Evolutionary conservation across 345 rosid species (phyloP).

Genomic region (Mangifera indica): DNA sequence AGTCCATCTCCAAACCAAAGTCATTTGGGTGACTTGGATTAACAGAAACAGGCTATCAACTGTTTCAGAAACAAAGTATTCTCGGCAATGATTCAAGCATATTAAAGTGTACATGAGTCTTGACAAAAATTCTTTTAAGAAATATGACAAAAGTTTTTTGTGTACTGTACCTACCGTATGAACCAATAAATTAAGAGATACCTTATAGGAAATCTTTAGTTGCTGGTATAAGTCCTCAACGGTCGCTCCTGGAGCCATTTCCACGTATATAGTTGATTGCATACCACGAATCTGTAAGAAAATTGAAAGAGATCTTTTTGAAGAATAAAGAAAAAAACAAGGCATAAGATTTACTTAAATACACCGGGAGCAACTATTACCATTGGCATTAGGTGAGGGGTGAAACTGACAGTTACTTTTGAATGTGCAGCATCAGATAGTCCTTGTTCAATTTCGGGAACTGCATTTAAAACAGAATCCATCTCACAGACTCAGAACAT

Average conservation of each 20-base stretch:
- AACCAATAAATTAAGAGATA: slow-evolving; percentile 20
- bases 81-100: background rate
- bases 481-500: slow-evolving; percentile 8
- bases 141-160: background rate
- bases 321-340: slow-evolving; percentile 9
- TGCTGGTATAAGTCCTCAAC: slow-evolving; percentile 62
- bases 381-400: slow-evolving; percentile 99
- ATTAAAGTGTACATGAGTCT: background rate
- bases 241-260: slow-evolving; percentile 68
- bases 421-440: slow-evolving; percentile 68
- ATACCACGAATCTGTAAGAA: slow-evolving; percentile 79
- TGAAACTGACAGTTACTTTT: slow-evolving; percentile 84
- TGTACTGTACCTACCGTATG: background rate
- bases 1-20: background rate
- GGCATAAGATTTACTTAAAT: slow-evolving; percentile 13
- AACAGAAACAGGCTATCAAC: background rate
- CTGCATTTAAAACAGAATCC: slow-evolving; percentile 42
- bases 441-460: slow-evolving; percentile 98
- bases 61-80: background rate
- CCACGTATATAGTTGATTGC: slow-evolving; percentile 90
- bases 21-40: background rate
- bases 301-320: slow-evolving; percentile 14
- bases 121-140: background rate
- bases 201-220: slow-evolving; percentile 60
- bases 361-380: slow-evolving; percentile 33